phyloP scores from a whole-genome alignment of 257 asterid species.

The Rhazya stricta region DNA sequence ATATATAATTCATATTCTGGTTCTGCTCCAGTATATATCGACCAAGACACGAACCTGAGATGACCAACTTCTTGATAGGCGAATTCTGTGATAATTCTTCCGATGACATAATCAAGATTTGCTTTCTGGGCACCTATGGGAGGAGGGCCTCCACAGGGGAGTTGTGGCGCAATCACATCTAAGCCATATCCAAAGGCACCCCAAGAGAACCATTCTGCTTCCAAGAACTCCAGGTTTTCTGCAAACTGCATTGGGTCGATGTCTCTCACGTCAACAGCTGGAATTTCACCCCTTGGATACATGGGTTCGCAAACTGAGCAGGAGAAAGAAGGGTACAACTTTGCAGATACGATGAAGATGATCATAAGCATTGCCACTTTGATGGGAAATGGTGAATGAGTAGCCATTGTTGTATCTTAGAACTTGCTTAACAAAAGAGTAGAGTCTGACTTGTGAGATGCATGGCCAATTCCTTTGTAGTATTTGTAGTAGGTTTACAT shows the following conservation, averaged over 20 bases:
- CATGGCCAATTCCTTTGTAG: no score
- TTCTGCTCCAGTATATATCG: background rate
- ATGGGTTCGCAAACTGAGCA: slow-evolving; percentile 11
- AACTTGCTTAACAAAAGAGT: no score
- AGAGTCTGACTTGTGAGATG: no score
- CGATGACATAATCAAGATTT: slow-evolving; percentile 28
- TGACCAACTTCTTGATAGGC: no score
- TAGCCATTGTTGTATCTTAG: background rate
- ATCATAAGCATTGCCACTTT: background rate
- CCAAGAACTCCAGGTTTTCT: slow-evolving; percentile 36
- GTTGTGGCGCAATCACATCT: slow-evolving; percentile 28
- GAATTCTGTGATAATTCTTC: slow-evolving; percentile 23
- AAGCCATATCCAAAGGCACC: slow-evolving; percentile 41
- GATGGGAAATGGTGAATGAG: background rate
- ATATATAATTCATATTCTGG: no score
- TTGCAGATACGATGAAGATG: background rate
- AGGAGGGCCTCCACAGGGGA: slow-evolving; percentile 39
- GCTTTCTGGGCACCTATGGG: slow-evolving; percentile 43
- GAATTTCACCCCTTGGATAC: slow-evolving; percentile 9
- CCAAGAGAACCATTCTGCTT: slow-evolving; percentile 33
- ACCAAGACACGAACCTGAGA: slow-evolving; percentile 15
- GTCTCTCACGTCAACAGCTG: slow-evolving; percentile 25
- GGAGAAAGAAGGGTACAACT: slow-evolving; percentile 1
- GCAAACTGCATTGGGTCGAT: slow-evolving; percentile 33
- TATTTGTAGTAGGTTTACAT: no score